Evolutionary conservation across 1,139 yeast species (phyloP), one percentile per base, ranked within the genome.

Genomic region (Debaryomyces subglobosus): DNA sequence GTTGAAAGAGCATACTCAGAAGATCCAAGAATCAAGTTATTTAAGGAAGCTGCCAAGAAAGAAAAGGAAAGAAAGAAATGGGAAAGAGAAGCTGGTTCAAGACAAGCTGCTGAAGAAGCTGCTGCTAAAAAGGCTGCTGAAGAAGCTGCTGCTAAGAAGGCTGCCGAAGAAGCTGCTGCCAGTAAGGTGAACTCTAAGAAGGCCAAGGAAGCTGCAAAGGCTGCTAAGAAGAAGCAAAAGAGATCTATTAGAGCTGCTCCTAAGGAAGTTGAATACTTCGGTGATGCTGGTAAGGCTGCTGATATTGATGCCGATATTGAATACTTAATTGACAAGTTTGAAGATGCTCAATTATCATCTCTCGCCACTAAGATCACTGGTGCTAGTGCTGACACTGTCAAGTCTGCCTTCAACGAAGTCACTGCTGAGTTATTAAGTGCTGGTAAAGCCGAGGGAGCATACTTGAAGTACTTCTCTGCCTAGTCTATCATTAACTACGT

Each of bases 61-160:
- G 98, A 89, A 69, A 94, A 92, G 80, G 99, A 89, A 66, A 85
- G 85, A 72, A 85, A 81, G 81, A 94, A 92, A 74, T 92, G 98
- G 98, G 99, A 94, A 71, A 88, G 86, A 71, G 99, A 92, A 70
- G 96, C 98, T 49, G 98, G 97, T 59, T 84, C 96, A 39, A 89
- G 98, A 79, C 87, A 91, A 68, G 98, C 94, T 54, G 97, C 96
- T 50, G 94, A 85, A 68, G 95, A 86, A 65, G 95, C 91, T 45
- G 79, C 80, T 60, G 83, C 83, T 63, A 88, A 86, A 62, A 85
- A 85, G 72, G 96, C 89, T 58, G 96, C 89, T 57, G 96, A 87
- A 56, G 97, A 89, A 65, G 79, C 62, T 30, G 85, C 83, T 57
- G 89, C 89, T 49, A 81, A 81, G 62, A 83, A 81, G 63, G 89